phyloP scores from a whole-genome alignment of 2,329 filamentous ascomycete species.

The Juglanconis sp. region DNA sequence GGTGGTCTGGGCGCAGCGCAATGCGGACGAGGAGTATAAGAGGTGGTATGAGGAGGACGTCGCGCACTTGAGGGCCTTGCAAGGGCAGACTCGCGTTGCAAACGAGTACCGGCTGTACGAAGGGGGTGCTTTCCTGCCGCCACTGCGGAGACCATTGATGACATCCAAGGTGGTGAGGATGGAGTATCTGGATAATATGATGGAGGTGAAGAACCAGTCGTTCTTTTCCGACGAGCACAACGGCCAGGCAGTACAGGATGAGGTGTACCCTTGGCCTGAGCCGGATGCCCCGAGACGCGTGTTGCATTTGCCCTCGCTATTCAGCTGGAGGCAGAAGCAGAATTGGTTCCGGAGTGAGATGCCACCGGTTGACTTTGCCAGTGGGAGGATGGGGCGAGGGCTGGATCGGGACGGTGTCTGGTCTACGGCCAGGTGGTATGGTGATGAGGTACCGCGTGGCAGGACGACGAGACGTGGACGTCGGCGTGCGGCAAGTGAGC shows the following conservation, averaged over 20 bases:
- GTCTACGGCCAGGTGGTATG: constrained; percentile 2
- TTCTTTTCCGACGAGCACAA: background rate
- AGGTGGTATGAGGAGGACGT: constrained; percentile 9
- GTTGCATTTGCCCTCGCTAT: background rate
- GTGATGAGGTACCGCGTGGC: background rate
- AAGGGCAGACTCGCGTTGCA: background rate
- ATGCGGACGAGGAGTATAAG: background rate
- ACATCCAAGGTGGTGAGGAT: background rate
- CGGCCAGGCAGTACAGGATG: background rate
- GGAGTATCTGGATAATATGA: background rate
- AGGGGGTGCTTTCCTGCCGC: constrained; percentile 1
- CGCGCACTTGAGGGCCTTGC: background rate
- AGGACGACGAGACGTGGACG: background rate
- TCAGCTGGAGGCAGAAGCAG: background rate
- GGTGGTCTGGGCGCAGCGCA: background rate
- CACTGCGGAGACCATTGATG: background rate
- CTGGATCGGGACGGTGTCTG: constrained; percentile 4
- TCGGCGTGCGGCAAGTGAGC: constrained; percentile 13
- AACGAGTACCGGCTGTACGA: background rate
- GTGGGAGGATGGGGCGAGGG: constrained; percentile 2
- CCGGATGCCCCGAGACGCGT: background rate
- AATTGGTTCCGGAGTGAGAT: background rate
- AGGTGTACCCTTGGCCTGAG: constrained; percentile 5
- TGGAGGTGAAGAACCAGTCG: background rate
- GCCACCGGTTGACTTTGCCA: constrained; percentile 6